Evolutionary conservation across 768 basidiomycete species (phyloP).

Genomic region (Mycena galopus): DNA sequence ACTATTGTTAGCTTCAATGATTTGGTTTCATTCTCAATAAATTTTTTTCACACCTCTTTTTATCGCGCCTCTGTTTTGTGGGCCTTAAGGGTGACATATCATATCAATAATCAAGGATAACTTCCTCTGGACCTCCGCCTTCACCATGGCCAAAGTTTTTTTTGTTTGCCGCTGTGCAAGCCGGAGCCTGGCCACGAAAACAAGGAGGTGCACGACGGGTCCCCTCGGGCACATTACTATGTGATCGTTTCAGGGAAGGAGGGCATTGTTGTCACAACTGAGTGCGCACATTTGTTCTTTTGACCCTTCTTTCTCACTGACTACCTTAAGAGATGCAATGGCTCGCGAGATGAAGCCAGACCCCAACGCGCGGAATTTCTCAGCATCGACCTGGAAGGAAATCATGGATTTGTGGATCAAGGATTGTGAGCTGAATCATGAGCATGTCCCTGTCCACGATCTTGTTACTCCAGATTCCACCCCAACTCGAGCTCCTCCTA

Average conservation of each 20-base stretch:
- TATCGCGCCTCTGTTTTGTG: too few relatives aligned
- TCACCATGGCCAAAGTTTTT: neutral
- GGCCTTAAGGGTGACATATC: neutral
- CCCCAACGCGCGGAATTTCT: neutral
- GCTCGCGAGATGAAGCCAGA: neutral
- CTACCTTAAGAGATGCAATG: neutral
- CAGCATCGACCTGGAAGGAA: neutral
- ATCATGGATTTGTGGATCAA: neutral
- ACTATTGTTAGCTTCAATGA: neutral
- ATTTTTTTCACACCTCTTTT: neutral
- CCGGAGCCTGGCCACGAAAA: constrained; percentile 1
- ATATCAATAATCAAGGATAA: neutral
- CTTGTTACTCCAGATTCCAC: too few relatives aligned
- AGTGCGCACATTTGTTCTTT: too few relatives aligned
- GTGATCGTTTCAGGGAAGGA: neutral
- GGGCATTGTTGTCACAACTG: neutral
- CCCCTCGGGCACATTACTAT: neutral
- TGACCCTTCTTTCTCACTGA: neutral
- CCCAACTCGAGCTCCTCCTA: too few relatives aligned
- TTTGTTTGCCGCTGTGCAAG: neutral
- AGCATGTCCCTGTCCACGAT: neutral
- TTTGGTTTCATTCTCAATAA: too few relatives aligned
- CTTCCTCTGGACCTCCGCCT: neutral
- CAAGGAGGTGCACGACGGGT: neutral
- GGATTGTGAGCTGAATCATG: neutral